Evolutionary conservation across 106 monocot genomes (phyloP), one percentile per base, ranked within the genome.

Genomic region (Dendrobium nobile): DNA sequence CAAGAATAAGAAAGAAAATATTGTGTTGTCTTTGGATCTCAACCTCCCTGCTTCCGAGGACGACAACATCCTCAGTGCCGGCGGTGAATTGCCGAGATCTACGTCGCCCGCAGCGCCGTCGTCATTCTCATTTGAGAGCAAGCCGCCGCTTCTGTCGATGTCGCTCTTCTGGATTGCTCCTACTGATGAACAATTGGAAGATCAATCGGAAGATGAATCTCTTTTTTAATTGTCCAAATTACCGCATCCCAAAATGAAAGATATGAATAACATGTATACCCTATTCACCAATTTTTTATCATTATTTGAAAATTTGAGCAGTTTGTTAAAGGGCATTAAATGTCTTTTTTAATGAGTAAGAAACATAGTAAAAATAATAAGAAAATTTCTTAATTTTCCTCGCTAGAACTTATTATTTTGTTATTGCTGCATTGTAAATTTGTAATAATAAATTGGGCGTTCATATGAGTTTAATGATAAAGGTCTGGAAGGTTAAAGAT

Each of bases 11-110:
- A 87, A 65, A 81, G 85, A 9, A 9, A 70, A 37, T 70, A 11
- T 70, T 37, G 4, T 88, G 37, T 45, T 94, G 9, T 77, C 82
- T 0, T 80, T 94, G 47, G 96, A 97, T 87, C 90, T 97, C 9
- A 94, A 97, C 47, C 86, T 97, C 51, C 94, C 94, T 5, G 88
- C 92, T 0, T 88, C 92, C 0, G 61, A 87, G 26, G 90, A 94
- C 0, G 93, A 92, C 7, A 85, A 82, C 41, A 67, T 2, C 54
- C 17, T 22, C 61, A 80, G 9, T 61, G 74, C 18, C 33, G 1
- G 7, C 40, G 28, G 19, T 43, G 9, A 70, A 13, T 24, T 76
- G n/a, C 48, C 55, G 27, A 54, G 41, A 58, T 64, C 72, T 33
- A 42, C 64, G 1, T 65, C 64, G 7, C 0, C 58, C 58, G 0